Evolutionary conservation across 345 rosid species (phyloP).

Genomic region (Ceriops tagal): DNA sequence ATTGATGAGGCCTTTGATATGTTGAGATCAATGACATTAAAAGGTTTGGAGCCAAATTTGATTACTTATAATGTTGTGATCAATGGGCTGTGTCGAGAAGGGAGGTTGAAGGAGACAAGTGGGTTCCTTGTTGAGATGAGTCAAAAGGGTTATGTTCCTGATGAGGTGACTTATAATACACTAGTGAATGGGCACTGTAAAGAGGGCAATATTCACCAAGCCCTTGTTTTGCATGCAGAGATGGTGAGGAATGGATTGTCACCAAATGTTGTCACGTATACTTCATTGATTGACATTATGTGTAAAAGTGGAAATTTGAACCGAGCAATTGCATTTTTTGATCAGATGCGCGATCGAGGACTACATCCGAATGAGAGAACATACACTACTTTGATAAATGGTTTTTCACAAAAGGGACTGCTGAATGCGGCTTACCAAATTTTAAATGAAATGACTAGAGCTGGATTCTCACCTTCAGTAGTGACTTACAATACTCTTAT

Average conservation of each 20-base stretch:
- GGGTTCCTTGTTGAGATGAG: constrained; percentile 57
- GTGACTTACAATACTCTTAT: constrained; percentile 80
- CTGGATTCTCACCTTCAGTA: constrained; percentile 68
- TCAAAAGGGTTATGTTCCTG: constrained; percentile 50
- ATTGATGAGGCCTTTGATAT: constrained; percentile 55
- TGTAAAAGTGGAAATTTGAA: constrained; percentile 78
- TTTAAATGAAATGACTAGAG: constrained; percentile 53
- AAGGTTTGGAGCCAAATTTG: constrained; percentile 75
- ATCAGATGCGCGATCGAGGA: constrained; percentile 81
- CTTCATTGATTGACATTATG: constrained; percentile 76
- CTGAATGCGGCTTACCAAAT: constrained; percentile 59
- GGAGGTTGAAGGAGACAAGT: constrained; percentile 66
- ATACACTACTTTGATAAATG: constrained; percentile 75
- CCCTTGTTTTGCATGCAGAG: constrained; percentile 65
- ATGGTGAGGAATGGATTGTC: constrained; percentile 74
- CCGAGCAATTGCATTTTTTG: constrained; percentile 69
- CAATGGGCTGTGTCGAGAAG: constrained; percentile 73
- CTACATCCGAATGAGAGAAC: constrained; percentile 74
- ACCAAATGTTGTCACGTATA: constrained; percentile 78
- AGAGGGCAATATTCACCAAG: constrained; percentile 76
- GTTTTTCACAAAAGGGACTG: constrained; percentile 67
- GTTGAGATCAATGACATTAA: constrained; percentile 51
- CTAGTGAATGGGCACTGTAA: constrained; percentile 80
- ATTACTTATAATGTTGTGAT: constrained; percentile 69
- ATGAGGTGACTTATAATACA: constrained; percentile 79